Percentiles rank a stretch among this genome's conserved stretches.
Evolutionary conservation across 164 flowering plant species (phyloP).

Genomic region (Buxus sempervirens): DNA sequence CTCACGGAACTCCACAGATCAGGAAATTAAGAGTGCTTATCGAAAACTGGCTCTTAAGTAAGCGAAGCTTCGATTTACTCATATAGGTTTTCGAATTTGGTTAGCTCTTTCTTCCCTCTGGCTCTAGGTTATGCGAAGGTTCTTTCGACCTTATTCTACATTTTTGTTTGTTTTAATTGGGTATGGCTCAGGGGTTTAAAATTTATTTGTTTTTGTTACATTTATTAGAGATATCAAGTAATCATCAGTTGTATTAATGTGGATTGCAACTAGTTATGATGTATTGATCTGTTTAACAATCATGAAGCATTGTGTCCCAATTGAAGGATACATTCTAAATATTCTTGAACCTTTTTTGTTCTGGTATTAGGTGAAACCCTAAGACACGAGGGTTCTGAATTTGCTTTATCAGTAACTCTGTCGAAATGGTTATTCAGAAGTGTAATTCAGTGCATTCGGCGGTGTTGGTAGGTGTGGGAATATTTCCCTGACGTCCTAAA

Average conservation of each 20-base stretch:
- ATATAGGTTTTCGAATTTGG: neutral
- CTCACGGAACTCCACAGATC: conserved; percentile 55
- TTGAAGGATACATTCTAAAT: neutral
- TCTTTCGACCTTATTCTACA: neutral
- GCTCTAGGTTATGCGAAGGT: neutral
- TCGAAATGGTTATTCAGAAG: neutral
- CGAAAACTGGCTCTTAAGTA: conserved; percentile 80
- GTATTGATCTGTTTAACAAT: neutral
- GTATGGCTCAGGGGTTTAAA: too few relatives aligned
- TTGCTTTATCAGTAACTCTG: neutral
- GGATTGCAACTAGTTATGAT: neutral
- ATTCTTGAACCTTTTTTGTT: neutral
- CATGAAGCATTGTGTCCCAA: neutral
- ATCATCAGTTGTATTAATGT: neutral
- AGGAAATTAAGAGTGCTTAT: conserved; percentile 70
- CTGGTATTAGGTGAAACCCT: neutral
- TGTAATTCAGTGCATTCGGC: neutral
- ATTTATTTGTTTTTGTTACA: too few relatives aligned
- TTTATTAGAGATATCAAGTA: neutral
- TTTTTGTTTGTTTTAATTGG: neutral
- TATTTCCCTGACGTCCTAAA: neutral
- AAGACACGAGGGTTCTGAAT: neutral
- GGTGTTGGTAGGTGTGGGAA: neutral
- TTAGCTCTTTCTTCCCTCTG: neutral
- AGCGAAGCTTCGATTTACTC: neutral